These are phyloP conservation scores for Colletotrichum cordylinicola DNA, from an alignment of 2,329 filamentous ascomycete species.

Conservation along the genomic window DNA sequence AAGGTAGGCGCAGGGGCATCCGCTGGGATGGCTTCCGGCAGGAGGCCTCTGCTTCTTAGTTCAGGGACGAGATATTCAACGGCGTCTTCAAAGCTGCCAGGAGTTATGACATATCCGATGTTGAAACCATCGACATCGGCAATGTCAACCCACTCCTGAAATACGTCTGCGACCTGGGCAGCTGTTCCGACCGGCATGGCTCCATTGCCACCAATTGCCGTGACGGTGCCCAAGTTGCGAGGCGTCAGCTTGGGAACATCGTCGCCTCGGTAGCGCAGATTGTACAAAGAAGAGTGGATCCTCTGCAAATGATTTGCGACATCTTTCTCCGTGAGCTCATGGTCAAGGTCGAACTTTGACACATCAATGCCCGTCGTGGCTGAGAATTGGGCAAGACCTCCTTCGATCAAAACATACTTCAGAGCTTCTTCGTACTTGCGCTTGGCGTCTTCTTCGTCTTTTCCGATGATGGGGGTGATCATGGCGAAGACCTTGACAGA, in stretches of 20 bases:
- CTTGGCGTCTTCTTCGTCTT: conserved; percentile 57
- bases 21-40: neutral
- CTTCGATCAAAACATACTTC: conserved; percentile 57
- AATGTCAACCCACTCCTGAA: conserved; percentile 48
- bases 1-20: neutral
- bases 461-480: conserved; percentile 53
- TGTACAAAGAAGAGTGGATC: conserved; percentile 53
- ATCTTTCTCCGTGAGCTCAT: conserved; percentile 61
- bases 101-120: conserved; percentile 46
- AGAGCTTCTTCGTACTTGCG: conserved; percentile 55
- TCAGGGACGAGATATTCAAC: conserved; percentile 35
- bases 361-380: conserved; percentile 68
- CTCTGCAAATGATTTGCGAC: conserved; percentile 55
- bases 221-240: conserved; percentile 43
- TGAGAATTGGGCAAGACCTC: conserved; percentile 60
- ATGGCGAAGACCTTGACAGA: conserved; percentile 62
- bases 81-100: conserved; percentile 39
- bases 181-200: conserved; percentile 41
- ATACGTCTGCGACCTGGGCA: conserved; percentile 46
- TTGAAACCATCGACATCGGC: conserved; percentile 48
- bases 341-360: conserved; percentile 60
- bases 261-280: conserved; percentile 53
- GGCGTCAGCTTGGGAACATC: conserved; percentile 47
- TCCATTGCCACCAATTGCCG: conserved; percentile 44
- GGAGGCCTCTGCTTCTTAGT: conserved; percentile 28